Evolutionary conservation across 192 early-diverging fungal species (phyloP).

Genomic region (Entomortierella beljakovae): DNA sequence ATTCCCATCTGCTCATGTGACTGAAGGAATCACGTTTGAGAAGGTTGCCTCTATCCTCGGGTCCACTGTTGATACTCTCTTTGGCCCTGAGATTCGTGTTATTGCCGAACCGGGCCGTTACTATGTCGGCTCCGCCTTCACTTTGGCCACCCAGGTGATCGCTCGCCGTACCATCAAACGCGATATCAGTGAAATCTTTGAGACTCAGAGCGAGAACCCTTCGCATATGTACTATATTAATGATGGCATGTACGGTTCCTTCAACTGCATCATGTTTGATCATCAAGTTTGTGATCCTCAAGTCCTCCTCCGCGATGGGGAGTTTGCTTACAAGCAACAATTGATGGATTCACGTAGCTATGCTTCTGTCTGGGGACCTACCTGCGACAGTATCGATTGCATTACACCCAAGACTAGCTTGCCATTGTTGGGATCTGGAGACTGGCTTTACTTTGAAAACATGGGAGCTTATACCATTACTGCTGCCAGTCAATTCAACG

Average conservation of each 20-base stretch:
- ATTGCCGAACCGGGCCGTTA: slow-evolving; percentile 99
- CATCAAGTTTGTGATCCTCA: slow-evolving; percentile 83
- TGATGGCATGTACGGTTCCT: slow-evolving; percentile 97
- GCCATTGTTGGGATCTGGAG: slow-evolving; percentile 90
- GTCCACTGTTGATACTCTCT: slow-evolving; percentile 81
- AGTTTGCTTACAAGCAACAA: slow-evolving; percentile 34
- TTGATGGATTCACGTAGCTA: slow-evolving; percentile 56
- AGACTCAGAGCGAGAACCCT: neutral
- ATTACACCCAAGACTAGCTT: slow-evolving; percentile 74
- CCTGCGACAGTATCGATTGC: slow-evolving; percentile 99
- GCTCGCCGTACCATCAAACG: slow-evolving; percentile 77
- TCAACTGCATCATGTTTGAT: slow-evolving; percentile 99
- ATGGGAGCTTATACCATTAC: slow-evolving; percentile 99
- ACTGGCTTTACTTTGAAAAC: slow-evolving; percentile 94
- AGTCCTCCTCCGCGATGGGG: slow-evolving; percentile 65
- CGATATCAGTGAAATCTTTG: neutral
- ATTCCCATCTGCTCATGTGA: slow-evolving; percentile 86
- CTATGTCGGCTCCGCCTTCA: slow-evolving; percentile 94
- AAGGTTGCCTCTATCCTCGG: slow-evolving; percentile 83
- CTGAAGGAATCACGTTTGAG: slow-evolving; percentile 84
- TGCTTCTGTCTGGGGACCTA: slow-evolving; percentile 95
- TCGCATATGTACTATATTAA: slow-evolving; percentile 89
- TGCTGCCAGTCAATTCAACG: slow-evolving; percentile 90
- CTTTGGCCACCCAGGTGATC: slow-evolving; percentile 92
- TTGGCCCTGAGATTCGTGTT: slow-evolving; percentile 87